Percentiles rank a stretch among this genome's conserved stretches.
phyloP scores from a whole-genome alignment of 352 stramenopile species.

The Phytopythium kandeliae region DNA sequence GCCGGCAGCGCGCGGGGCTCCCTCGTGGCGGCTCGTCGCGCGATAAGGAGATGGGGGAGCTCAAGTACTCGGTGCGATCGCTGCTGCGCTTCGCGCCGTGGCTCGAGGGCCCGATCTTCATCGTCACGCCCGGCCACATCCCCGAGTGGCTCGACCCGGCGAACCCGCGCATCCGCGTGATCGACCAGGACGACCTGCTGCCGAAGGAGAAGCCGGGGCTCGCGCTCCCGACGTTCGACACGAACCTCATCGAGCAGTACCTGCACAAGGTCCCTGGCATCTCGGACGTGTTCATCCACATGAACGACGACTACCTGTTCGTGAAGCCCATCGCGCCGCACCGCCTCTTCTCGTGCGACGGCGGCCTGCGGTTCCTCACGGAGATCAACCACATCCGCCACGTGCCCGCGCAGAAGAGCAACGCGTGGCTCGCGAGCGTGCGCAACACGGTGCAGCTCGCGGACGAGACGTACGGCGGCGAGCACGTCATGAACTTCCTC shows the following conservation, averaged over 20 bases:
- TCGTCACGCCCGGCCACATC: conserved; percentile 78
- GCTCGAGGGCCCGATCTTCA: conserved; percentile 78
- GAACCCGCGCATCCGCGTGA: conserved; percentile 61
- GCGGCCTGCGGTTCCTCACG: conserved; percentile 61
- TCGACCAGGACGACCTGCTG: conserved; percentile 78
- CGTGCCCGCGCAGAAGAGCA: conserved; percentile 46
- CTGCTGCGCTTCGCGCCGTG: conserved; percentile 75
- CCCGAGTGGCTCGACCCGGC: conserved; percentile 68
- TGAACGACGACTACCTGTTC: conserved; percentile 91
- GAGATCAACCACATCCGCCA: conserved; percentile 85
- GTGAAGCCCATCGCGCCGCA: conserved; percentile 72
- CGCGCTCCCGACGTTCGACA: conserved; percentile 70
- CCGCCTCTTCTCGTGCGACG: conserved; percentile 83
- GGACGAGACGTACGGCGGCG: conserved; percentile 69
- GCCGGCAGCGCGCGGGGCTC: conserved; percentile 42
- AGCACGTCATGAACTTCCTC: conserved; percentile 84
- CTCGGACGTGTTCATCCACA: conserved; percentile 85
- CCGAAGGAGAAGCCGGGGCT: conserved; percentile 33
- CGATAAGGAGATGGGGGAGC: conserved; percentile 82
- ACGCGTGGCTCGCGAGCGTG: conserved; percentile 73
- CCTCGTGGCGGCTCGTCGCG: conserved; percentile 54
- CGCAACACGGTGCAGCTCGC: conserved; percentile 68
- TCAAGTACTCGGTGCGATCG: conserved; percentile 83
- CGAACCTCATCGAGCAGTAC: conserved; percentile 86
- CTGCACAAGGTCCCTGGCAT: conserved; percentile 80